Conservation (phyloP, 768 basidiomycete genomes). For the Lactarius indigo region DNA sequence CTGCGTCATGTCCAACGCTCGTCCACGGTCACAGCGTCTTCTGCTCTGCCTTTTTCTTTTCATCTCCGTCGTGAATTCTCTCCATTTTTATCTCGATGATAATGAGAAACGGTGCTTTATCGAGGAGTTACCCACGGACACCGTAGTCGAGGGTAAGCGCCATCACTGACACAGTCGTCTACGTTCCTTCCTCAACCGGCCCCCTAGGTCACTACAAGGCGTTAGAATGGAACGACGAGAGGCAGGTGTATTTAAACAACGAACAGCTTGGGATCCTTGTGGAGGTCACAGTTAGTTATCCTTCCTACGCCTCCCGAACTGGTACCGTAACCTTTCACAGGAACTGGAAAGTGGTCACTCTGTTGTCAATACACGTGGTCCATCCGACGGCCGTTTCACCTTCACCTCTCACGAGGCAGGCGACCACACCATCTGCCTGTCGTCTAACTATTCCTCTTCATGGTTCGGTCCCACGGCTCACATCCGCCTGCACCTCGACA, state of each 20-base stretch:
- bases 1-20: constrained; percentile 9
- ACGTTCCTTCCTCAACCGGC: neutral
- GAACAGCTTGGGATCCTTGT: constrained; percentile 84
- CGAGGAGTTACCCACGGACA: constrained; percentile 92
- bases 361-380: constrained; percentile 88
- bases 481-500: constrained; percentile 91
- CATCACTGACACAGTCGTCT: neutral
- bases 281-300: constrained; percentile 72
- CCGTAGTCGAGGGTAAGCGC: constrained; percentile 83
- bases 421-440: constrained; percentile 96
- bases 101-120: constrained; percentile 94
- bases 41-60: constrained; percentile 40
- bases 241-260: constrained; percentile 66
- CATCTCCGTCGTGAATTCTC: constrained; percentile 55
- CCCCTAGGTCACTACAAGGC: constrained; percentile 84
- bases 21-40: constrained; percentile 24
- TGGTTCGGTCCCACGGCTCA: constrained; percentile 80
- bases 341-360: constrained; percentile 79
- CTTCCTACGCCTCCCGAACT: neutral
- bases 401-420: constrained; percentile 97
- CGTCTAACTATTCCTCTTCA: constrained; percentile 75
- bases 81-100: constrained; percentile 96
- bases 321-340: constrained; percentile 39
- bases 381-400: constrained; percentile 88
- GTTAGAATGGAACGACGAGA: constrained; percentile 80